Base-by-base conservation (phyloP, 1,284 basidiomycete species). In the Hypsizygus ulmarius region DNA sequence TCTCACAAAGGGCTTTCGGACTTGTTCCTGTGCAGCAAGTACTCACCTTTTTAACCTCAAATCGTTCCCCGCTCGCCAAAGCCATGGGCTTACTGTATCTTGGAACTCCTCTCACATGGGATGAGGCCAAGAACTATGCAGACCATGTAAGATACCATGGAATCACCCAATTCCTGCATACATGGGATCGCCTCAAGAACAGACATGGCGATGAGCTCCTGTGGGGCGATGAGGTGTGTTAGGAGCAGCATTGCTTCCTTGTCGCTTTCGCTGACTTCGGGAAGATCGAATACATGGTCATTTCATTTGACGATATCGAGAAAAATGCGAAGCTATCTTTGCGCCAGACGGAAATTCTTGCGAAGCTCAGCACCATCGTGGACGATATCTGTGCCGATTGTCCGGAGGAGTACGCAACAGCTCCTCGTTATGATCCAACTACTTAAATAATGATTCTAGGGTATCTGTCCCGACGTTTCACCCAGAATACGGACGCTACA, bases 401-500 rank as follows among this genome's bases (percentile, higher is more conserved):
- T 50, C 77, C 78, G 25, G 75, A 80, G 40, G 67, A 75, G 86
- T 87, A 64, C 58, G 81, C 67, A 39, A 40, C 29, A 5, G 15
- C 21, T 7, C 9, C 29, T 33, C 45, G n/a, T 43, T 18, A 21
- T 43, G 30, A 34, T 25, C 42, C 50, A 40, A 15, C 18, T 12
- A 54, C 48, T 49, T 48, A 52, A 32, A 49, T 48, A 29, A 43
- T 39, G 51, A 46, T 59, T 36, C 14, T 45, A 94, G 90, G 39
- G 73, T 81, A 29, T 76, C 82, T 15, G 79, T 93, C 19, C 94
- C 95, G 2, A 91, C 87, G n/a, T 99, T 97, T 65, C 97, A 99
- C 65, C 96, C 96, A 11, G 97, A 99, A 68, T 99, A 96, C 71
- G 97, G 96, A 41, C 82, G 95, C 34, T 99, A 93, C 74, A 99